These are phyloP conservation scores for Fistulinella prunicolor DNA, from an alignment of 768 basidiomycete species.

Conservation along the genomic window DNA sequence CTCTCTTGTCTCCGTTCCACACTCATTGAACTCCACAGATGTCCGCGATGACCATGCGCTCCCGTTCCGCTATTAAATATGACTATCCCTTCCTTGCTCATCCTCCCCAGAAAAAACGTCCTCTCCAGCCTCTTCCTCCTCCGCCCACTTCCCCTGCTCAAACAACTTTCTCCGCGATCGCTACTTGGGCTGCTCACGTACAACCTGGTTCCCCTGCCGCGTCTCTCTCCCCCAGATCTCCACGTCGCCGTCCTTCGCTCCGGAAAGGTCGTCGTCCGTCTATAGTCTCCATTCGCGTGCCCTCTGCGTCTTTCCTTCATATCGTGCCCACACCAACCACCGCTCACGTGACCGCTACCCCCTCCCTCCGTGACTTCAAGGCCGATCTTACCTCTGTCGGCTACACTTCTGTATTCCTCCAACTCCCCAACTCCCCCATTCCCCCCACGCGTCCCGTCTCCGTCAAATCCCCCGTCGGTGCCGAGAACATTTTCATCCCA, in stretches of 20 bases:
- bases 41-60: conserved; percentile 10
- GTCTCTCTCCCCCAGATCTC: conserved; percentile 39
- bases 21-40: conserved; percentile 10
- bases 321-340: conserved; percentile 41
- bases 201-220: conserved; percentile 63
- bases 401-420: conserved; percentile 65
- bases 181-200: conserved; percentile 62
- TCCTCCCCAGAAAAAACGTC: conserved; percentile 38
- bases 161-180: conserved; percentile 48
- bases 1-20: neutral
- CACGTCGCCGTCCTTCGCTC: conserved; percentile 36
- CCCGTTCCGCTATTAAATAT: conserved; percentile 13
- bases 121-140: conserved; percentile 31
- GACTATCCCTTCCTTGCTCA: conserved; percentile 44
- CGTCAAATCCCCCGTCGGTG: conserved; percentile 1
- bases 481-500: conserved; percentile 19
- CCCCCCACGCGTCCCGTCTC: conserved; percentile 18
- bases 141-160: conserved; percentile 23
- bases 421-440: conserved; percentile 49
- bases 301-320: conserved; percentile 49
- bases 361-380: conserved; percentile 45
- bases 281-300: conserved; percentile 36
- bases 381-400: conserved; percentile 59
- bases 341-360: conserved; percentile 32
- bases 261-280: conserved; percentile 31